A percentile compares a stretch with the other conserved stretches of the same genome.
Conservation (phyloP, 73 alveolate species). For the Tetrahymena borealis region DNA sequence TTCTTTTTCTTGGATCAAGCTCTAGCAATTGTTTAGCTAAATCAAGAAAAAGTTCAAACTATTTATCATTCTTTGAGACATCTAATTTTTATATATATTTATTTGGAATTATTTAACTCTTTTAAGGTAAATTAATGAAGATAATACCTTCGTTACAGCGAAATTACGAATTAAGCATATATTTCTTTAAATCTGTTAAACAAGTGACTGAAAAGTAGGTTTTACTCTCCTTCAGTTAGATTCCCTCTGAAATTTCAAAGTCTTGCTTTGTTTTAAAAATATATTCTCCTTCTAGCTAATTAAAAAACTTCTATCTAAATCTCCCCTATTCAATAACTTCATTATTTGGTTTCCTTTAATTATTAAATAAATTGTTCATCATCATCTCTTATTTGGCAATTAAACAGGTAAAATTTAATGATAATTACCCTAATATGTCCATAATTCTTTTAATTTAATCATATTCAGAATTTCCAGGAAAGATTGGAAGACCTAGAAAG, state of each 20-base stretch:
- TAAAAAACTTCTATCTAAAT: neutral
- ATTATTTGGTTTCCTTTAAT: neutral
- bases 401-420: neutral
- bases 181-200: slow-evolving; percentile 8
- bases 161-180: neutral
- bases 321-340: slow-evolving; percentile 5
- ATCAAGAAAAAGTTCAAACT: slow-evolving; percentile 23
- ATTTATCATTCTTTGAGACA: neutral
- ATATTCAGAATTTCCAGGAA: slow-evolving; percentile 31
- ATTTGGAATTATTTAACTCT: too few species aligned
- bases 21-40: slow-evolving; percentile 13
- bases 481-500: slow-evolving; percentile 19
- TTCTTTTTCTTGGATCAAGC: slow-evolving; percentile 29
- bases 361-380: slow-evolving; percentile 6
- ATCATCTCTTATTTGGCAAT: slow-evolving; percentile 1
- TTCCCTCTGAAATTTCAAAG: neutral
- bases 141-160: slow-evolving; percentile 6
- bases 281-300: neutral
- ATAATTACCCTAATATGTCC: neutral
- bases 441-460: slow-evolving; percentile 23
- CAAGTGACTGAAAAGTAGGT: neutral
- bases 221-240: neutral
- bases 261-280: neutral
- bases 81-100: neutral
- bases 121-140: neutral